A percentile compares a stretch with the other conserved stretches of the same genome.
Evolutionary conservation across 805 yeast genomes (phyloP).

Genomic region (Tanozyma kutaoensis): DNA sequence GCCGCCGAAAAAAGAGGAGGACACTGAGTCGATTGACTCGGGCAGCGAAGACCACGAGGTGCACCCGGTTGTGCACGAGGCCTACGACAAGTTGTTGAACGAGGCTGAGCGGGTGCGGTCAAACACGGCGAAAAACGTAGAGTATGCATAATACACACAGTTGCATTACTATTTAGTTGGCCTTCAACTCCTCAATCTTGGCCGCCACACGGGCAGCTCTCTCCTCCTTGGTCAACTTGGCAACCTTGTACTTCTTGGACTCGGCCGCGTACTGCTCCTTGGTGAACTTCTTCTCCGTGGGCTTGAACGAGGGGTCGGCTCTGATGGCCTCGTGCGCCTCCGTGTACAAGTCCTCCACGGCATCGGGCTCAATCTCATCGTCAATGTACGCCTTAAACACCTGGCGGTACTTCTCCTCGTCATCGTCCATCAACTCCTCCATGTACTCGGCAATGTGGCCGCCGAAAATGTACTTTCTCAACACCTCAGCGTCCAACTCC

Average conservation of each 20-base stretch:
- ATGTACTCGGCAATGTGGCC: conserved; percentile 99
- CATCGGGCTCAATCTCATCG: conserved; percentile 95
- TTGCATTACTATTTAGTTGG: no score
- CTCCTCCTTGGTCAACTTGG: conserved; percentile 83
- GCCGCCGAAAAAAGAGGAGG: no score
- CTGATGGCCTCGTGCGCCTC: conserved; percentile 94
- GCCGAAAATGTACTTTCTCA: conserved; percentile 99
- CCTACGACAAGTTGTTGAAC: conserved; percentile 57
- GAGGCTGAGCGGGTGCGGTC: conserved; percentile 55
- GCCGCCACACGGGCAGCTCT: conserved; percentile 80
- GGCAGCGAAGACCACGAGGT: conserved; percentile 8
- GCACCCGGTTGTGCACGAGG: conserved; percentile 49
- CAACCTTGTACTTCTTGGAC: conserved; percentile 82
- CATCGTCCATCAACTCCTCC: conserved; percentile 99
- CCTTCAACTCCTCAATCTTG: conserved; percentile 88
- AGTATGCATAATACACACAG: no score
- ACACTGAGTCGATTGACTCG: conserved; percentile 17
- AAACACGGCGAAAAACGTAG: no score
- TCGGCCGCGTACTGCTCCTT: conserved; percentile 97
- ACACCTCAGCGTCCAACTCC: conserved; percentile 93
- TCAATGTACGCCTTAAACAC: conserved; percentile 93
- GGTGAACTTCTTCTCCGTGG: conserved; percentile 85
- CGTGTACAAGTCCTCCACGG: conserved; percentile 87
- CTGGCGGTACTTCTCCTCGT: conserved; percentile 97
- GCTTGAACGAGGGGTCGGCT: conserved; percentile 86